Evolutionary conservation across 2,329 filamentous ascomycete species (phyloP).

Genomic region (Rhynchosporium secalis): DNA sequence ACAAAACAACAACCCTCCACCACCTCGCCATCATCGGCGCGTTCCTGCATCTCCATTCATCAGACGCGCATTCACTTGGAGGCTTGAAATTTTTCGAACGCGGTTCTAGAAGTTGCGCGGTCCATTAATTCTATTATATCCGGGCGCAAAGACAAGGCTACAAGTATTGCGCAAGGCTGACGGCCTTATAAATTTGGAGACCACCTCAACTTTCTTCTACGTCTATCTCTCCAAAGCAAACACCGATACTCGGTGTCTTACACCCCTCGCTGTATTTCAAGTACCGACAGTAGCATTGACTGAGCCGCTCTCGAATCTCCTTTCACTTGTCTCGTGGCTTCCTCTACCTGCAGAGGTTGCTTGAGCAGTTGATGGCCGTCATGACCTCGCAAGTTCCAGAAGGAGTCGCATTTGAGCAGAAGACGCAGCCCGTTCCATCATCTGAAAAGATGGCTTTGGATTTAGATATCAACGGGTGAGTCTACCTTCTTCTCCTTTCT

Average conservation of each 20-base stretch:
- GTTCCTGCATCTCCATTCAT: not conserved
- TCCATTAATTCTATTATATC: constrained; percentile 16
- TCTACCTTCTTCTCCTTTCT: constrained; percentile 41
- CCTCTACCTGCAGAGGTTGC: constrained; percentile 28
- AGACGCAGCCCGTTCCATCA: constrained; percentile 49
- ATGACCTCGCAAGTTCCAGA: constrained; percentile 51
- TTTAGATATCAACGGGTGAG: constrained; percentile 60
- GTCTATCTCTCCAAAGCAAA: constrained; percentile 4
- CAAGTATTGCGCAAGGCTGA: constrained; percentile 26
- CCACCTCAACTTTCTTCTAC: constrained; percentile 1
- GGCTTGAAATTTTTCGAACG: constrained; percentile 17
- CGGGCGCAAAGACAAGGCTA: constrained; percentile 22
- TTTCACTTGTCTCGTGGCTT: constrained; percentile 15
- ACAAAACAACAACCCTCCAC: constrained; percentile 7
- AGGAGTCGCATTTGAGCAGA: constrained; percentile 47
- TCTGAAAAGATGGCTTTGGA: constrained; percentile 54
- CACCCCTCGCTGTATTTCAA: constrained; percentile 15
- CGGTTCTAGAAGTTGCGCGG: constrained; percentile 20
- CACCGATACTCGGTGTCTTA: constrained; percentile 22
- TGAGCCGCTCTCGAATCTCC: constrained; percentile 3
- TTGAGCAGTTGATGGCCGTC: constrained; percentile 49
- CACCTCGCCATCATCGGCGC: constrained; percentile 13
- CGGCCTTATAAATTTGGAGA: constrained; percentile 9
- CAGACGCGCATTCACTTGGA: not conserved
- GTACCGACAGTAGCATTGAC: constrained; percentile 17